A percentile compares a stretch with the other conserved stretches of the same genome.
These are phyloP conservation scores for Ustilago shanxiensis DNA, from an alignment of 1,284 basidiomycete species.

Conservation along the genomic window DNA sequence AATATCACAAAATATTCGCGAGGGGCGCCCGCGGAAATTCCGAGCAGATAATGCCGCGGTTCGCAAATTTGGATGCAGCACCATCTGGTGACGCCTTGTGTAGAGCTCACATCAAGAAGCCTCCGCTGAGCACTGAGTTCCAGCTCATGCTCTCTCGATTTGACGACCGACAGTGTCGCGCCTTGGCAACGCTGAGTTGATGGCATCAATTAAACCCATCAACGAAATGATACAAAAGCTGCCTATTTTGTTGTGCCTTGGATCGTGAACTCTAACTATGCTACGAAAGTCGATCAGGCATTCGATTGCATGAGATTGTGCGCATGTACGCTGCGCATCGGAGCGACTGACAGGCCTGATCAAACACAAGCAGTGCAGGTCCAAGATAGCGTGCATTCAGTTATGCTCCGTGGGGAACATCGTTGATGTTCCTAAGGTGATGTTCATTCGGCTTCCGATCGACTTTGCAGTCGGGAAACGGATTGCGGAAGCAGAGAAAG, in stretches of 20 bases:
- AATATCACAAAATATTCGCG: constrained; percentile 11
- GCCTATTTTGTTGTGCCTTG: not conserved
- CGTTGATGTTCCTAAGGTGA: not conserved
- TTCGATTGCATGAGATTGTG: not conserved
- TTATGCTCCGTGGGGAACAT: not conserved
- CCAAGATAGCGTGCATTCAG: not conserved
- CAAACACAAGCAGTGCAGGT: not conserved
- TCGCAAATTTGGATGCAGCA: no score
- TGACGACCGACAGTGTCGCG: no score
- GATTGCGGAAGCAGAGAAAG: not conserved
- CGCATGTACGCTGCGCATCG: no score
- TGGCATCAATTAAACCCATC: no score
- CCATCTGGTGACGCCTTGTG: no score
- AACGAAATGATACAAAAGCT: not conserved
- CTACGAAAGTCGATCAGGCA: not conserved
- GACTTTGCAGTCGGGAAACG: not conserved
- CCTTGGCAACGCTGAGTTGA: no score
- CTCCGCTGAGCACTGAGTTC: no score
- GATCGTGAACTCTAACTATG: not conserved
- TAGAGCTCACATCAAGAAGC: no score
- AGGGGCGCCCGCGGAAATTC: constrained; percentile 27
- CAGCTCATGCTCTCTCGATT: no score
- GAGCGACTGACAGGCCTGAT: not conserved
- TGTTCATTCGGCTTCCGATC: not conserved
- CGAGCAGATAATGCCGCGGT: constrained; percentile 11